These are phyloP conservation scores for Hortiboletus flavorubellus DNA, from an alignment of 768 basidiomycete genomes.

Conservation along the genomic window DNA sequence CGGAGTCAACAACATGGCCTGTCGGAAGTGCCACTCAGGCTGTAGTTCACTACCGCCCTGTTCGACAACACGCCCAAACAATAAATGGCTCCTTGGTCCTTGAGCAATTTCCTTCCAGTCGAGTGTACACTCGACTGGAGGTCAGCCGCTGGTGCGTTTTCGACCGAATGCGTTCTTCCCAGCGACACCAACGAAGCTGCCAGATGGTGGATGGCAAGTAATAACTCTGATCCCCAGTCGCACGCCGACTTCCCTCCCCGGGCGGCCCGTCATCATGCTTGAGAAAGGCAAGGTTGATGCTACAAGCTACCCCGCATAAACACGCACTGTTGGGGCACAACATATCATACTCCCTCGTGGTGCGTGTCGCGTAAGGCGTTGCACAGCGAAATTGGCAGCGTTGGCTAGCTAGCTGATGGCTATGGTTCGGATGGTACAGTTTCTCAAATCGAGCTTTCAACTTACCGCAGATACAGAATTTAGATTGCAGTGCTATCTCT, in stretches of 20 bases:
- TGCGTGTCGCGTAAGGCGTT: constrained; percentile 41
- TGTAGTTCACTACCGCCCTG: no score
- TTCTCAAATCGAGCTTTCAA: constrained; percentile 30
- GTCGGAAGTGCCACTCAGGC: not conserved
- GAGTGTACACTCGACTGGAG: no score
- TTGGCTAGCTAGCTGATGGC: not conserved
- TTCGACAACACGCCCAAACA: no score
- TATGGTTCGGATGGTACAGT: constrained; percentile 3
- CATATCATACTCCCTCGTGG: constrained; percentile 45
- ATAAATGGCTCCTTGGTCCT: no score
- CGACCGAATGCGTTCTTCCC: constrained; percentile 49
- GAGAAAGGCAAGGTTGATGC: not conserved
- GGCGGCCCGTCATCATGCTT: constrained; percentile 45
- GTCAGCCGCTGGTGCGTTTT: constrained; percentile 44
- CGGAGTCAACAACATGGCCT: constrained; percentile 1
- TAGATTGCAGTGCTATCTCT: not conserved
- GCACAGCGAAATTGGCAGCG: not conserved
- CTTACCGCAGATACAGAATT: constrained; percentile 6
- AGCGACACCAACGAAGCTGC: constrained; percentile 50
- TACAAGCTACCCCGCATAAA: not conserved
- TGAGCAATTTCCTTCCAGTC: no score
- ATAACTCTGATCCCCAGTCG: not conserved
- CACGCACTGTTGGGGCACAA: constrained; percentile 50
- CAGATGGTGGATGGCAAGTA: not conserved
- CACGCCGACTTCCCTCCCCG: constrained; percentile 50